Evolutionary conservation across 2,329 filamentous ascomycete genomes (phyloP), one percentile per base, ranked within the genome.

Genomic region (Juglanconis oblonga): DNA sequence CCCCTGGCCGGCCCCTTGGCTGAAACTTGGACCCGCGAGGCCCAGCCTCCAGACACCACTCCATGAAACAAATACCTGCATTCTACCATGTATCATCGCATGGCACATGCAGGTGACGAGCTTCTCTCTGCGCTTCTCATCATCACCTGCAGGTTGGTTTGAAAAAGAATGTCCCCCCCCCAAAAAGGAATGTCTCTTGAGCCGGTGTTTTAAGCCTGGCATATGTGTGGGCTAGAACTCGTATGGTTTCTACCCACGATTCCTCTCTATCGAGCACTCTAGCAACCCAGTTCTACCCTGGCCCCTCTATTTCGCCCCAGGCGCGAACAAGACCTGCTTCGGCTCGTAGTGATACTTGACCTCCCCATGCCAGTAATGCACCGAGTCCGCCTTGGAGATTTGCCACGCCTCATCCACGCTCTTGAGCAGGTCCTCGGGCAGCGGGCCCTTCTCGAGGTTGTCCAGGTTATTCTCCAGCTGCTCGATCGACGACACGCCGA

Each of bases 341-440:
- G 87, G 86, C 68, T 91, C 79, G 67, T 90, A 91, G 13, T 79
- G 82, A 67, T 91, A 91, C 71, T 83, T 81, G 57, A 90, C 72
- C 53, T 89, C 85, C 57, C 78, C 76, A 66, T 84, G 82, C 80
- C 81, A 85, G 67, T 85, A 85, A 47, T 77, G 75, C 8, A 77
- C 64, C 32, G 77, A 77, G 48, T 83, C 79, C 4, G 74, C 70
- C 76, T 92, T 92, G 17, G 84, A 78, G 24, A 87, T 76, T 67
- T 80, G 65, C 91, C 92, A 96, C 5, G 90, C 91, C 71, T 89
- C 77, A 67, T 96, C 91, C 61, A 96, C 76, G 17, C 84, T 87
- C 70, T 87, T 74, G 9, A 96, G 81, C 14, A 96, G 87, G 32
- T 92, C 90, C 11, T 90, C 84, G 0, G 91, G 91, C 64, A 96